Conservation (phyloP, 23 red algal genomes). For the Chondrus crispus region DNA sequence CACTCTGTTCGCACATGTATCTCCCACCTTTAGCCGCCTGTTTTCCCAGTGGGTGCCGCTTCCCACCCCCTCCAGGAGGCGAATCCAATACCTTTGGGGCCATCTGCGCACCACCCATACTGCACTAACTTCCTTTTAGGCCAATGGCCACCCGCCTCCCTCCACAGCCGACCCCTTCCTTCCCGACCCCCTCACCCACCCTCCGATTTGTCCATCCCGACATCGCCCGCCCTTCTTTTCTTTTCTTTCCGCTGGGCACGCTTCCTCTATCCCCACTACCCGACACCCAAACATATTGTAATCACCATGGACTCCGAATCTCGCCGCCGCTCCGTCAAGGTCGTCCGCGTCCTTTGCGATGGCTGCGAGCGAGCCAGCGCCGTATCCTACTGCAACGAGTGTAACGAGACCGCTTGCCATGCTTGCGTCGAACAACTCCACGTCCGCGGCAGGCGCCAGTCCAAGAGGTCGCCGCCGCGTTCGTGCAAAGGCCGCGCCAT, state of each 20-base stretch:
- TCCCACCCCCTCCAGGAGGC: too few relatives aligned
- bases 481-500: background rate
- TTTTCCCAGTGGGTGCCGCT: too few relatives aligned
- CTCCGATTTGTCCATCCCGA: too few relatives aligned
- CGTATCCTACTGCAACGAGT: background rate
- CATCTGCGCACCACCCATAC: too few relatives aligned
- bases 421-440: slow-evolving; percentile 20
- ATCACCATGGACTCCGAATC: background rate
- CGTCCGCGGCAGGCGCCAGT: background rate
- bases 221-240: too few relatives aligned
- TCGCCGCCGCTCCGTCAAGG: background rate
- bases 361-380: slow-evolving; percentile 40
- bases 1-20: too few relatives aligned
- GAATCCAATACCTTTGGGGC: too few relatives aligned
- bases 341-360: slow-evolving; percentile 36
- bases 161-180: background rate
- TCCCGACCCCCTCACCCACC: background rate
- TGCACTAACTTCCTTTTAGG: background rate
- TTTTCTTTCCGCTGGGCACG: too few relatives aligned
- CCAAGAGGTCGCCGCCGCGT: background rate
- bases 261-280: too few relatives aligned
- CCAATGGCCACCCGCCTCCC: background rate
- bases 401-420: slow-evolving; percentile 9
- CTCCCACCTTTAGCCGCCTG: too few relatives aligned
- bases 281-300: background rate